Conservation (phyloP, 1,139 yeast genomes). For the Geotrichum histeridarum region DNA sequence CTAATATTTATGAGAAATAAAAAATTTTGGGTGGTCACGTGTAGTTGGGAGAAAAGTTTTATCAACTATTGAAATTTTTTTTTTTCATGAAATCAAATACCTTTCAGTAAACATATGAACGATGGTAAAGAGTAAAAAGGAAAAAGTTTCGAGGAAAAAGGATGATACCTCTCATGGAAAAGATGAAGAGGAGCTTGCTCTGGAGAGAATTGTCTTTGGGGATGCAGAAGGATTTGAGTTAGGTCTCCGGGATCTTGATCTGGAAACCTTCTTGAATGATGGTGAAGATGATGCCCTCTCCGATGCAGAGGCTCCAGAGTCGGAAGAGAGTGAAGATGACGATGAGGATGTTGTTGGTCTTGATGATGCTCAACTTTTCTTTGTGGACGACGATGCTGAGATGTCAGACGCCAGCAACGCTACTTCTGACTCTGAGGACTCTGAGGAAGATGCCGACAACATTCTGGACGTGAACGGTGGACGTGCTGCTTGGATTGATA, state of each 20-base stretch:
- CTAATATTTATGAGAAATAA: neutral
- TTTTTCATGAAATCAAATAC: conserved; percentile 7
- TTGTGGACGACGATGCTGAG: conserved; percentile 37
- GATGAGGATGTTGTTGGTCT: conserved; percentile 30
- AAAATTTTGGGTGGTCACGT: conserved; percentile 13
- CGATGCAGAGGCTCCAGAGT: conserved; percentile 35
- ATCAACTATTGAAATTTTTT: conserved; percentile 5
- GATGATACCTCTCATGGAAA: conserved; percentile 43
- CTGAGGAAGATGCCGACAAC: conserved; percentile 38
- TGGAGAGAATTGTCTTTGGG: conserved; percentile 87
- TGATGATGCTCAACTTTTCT: conserved; percentile 36
- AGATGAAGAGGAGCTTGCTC: conserved; percentile 71
- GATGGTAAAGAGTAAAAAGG: conserved; percentile 12
- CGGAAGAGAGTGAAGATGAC: conserved; percentile 29
- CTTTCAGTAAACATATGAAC: neutral
- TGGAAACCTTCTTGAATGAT: conserved; percentile 44
- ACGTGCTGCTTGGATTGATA: conserved; percentile 77
- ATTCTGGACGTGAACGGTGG: conserved; percentile 35
- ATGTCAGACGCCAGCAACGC: conserved; percentile 31
- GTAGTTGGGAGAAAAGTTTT: conserved; percentile 18
- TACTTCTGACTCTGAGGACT: conserved; percentile 32
- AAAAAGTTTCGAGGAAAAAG: neutral
- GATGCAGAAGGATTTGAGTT: conserved; percentile 73
- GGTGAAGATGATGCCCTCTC: conserved; percentile 44
- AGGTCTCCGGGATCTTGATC: conserved; percentile 55